Conservation (phyloP, 2,329 filamentous ascomycete species). For the Monilinia laxa region DNA sequence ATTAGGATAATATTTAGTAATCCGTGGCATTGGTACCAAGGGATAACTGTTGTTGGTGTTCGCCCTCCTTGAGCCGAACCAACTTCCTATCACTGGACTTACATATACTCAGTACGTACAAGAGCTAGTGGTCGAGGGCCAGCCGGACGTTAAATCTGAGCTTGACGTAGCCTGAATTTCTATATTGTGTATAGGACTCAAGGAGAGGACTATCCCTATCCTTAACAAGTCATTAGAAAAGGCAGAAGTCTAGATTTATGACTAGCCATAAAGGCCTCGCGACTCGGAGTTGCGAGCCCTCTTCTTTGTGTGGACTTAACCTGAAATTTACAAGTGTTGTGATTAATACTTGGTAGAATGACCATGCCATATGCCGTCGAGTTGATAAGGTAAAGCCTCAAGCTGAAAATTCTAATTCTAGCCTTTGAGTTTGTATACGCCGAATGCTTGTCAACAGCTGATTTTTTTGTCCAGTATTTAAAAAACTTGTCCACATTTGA, state of each 20-base stretch:
- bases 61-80: not conserved
- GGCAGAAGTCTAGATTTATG: not conserved
- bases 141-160: not conserved
- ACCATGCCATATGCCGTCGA: not conserved
- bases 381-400: not conserved
- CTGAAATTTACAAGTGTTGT: not conserved
- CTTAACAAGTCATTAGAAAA: not conserved
- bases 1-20: not conserved
- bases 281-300: not conserved
- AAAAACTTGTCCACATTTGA: not conserved
- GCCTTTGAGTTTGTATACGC: not conserved
- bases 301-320: not conserved
- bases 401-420: not conserved
- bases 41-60: too few relatives aligned
- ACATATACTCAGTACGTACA: not conserved
- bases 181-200: not conserved
- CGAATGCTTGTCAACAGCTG: not conserved
- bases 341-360: not conserved
- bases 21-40: not conserved
- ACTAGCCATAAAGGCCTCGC: not conserved
- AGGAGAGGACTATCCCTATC: not conserved
- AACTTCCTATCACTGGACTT: not conserved
- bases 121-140: not conserved
- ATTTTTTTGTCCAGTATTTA: not conserved
- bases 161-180: not conserved